These are phyloP conservation scores for Sarcodon sp. DNA, from an alignment of 768 basidiomycete genomes.

Conservation along the genomic window DNA sequence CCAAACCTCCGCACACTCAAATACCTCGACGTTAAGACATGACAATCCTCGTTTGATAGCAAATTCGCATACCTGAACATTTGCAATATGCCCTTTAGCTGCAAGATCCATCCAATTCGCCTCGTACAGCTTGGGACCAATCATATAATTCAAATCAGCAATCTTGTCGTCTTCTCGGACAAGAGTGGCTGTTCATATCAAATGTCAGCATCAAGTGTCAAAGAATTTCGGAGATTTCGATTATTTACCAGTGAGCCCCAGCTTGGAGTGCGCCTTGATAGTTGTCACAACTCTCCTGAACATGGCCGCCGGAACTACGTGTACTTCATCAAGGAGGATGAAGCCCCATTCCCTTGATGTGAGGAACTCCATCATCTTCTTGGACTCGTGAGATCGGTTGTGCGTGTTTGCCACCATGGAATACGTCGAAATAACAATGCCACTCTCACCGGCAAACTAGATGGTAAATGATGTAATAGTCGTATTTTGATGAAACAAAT, in stretches of 20 bases:
- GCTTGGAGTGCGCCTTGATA: slow-evolving; percentile 97
- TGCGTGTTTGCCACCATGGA: slow-evolving; percentile 99
- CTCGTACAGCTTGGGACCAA: slow-evolving; percentile 98
- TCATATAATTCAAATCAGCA: slow-evolving; percentile 96
- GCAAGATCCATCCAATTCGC: slow-evolving; percentile 99
- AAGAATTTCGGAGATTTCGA: not conserved
- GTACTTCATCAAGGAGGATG: slow-evolving; percentile 94
- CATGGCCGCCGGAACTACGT: slow-evolving; percentile 98
- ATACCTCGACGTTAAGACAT: slow-evolving; percentile 3
- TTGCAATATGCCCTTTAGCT: slow-evolving; percentile 97
- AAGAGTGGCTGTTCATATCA: slow-evolving; percentile 62
- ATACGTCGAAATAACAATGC: slow-evolving; percentile 97
- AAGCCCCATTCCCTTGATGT: slow-evolving; percentile 99
- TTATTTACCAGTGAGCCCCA: slow-evolving; percentile 80
- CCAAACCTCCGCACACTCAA: slow-evolving; percentile 97
- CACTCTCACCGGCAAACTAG: slow-evolving; percentile 93
- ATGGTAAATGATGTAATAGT: not conserved
- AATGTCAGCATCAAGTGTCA: not conserved
- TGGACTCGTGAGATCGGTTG: slow-evolving; percentile 96
- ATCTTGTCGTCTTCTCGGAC: slow-evolving; percentile 99
- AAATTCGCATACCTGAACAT: slow-evolving; percentile 72
- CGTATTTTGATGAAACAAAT: too few species aligned
- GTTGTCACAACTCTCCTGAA: slow-evolving; percentile 96
- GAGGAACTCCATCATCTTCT: slow-evolving; percentile 99
- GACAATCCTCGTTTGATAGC: not conserved